Evolutionary conservation across 345 rosid genomes (phyloP).

Genomic region (Gossypium longicalyx): DNA sequence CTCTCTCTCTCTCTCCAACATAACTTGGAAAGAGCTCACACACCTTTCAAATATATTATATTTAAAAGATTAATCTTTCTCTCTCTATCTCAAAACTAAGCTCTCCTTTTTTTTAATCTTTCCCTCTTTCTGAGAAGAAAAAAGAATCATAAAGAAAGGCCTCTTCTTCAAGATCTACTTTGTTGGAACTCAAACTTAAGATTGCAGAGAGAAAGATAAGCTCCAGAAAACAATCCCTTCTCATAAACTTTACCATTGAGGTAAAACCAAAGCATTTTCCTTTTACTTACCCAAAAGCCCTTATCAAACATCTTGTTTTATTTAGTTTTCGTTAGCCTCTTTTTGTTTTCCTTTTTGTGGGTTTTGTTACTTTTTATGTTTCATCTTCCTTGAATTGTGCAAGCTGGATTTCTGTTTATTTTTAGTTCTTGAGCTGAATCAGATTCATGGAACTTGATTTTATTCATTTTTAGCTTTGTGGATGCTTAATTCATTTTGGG

Average conservation of each 20-base stretch:
- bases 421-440: constrained; percentile 12
- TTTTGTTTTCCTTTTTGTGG: neutral
- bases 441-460: constrained; percentile 26
- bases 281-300: constrained; percentile 24
- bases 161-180: constrained; percentile 31
- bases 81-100: constrained; percentile 10
- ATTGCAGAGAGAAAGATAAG: constrained; percentile 24
- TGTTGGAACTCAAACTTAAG: constrained; percentile 12
- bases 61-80: neutral
- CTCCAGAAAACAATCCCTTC: neutral
- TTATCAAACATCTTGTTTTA: constrained; percentile 7
- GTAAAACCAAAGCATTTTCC: constrained; percentile 8
- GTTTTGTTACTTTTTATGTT: constrained; percentile 4
- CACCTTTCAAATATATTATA: neutral
- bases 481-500: constrained; percentile 3
- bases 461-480: neutral
- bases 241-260: neutral
- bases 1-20: constrained; percentile 8
- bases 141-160: neutral
- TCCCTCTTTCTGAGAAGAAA: neutral
- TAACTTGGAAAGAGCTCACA: constrained; percentile 18
- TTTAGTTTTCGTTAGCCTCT: neutral
- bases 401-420: constrained; percentile 10
- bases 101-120: neutral
- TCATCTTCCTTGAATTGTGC: constrained; percentile 23